Percentiles rank a stretch among this genome's conserved stretches.
phyloP scores from a whole-genome alignment of 202 grass and related monocot species.

The Digitaria exilis region DNA sequence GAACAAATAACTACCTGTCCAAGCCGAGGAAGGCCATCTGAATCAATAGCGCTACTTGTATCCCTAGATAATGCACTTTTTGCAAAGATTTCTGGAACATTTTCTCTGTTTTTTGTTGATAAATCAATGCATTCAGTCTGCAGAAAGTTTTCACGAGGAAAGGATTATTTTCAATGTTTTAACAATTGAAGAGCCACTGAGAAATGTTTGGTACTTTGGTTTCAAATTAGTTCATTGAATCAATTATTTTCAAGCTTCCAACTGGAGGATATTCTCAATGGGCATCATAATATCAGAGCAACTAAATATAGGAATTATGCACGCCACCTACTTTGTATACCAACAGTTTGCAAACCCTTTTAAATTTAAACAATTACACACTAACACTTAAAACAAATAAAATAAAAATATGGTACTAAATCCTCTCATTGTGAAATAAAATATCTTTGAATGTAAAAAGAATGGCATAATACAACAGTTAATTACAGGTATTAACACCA shows the following conservation, averaged over 20 bases:
- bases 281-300: constrained; percentile 4
- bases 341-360: background rate
- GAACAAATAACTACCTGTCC: constrained; percentile 62
- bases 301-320: constrained; percentile 12
- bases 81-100: constrained; percentile 68
- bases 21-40: constrained; percentile 94
- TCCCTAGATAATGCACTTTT: constrained; percentile 65
- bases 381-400: background rate
- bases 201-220: constrained; percentile 33
- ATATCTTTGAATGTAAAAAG: background rate
- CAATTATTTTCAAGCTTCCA: background rate
- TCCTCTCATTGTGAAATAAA: background rate
- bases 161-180: background rate
- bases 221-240: background rate
- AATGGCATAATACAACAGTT: background rate
- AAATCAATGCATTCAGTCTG: constrained; percentile 95
- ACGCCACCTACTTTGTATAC: background rate
- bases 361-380: constrained; percentile 9
- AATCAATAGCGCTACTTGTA: constrained; percentile 52
- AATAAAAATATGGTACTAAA: background rate
- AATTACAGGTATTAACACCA: background rate
- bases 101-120: constrained; percentile 56
- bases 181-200: background rate
- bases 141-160: constrained; percentile 37
- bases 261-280: background rate